Evolutionary conservation across 257 asterid genomes (phyloP).

Genomic region (Galeopsis tetrahit): DNA sequence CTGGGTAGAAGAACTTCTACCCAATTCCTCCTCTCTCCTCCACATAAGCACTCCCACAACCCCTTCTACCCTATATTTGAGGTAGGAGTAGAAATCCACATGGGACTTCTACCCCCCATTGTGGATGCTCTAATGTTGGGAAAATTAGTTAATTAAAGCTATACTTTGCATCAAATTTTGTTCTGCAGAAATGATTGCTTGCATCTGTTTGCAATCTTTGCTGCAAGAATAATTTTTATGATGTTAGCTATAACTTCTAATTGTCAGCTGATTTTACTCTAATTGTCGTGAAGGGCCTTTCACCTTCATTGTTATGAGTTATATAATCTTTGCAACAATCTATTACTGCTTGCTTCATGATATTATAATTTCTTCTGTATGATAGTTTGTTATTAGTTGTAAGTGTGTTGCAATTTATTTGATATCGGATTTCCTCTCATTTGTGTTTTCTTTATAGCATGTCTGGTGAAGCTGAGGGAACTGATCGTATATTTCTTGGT

Average conservation of each 20-base stretch:
- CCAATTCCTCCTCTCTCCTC: too few relatives aligned
- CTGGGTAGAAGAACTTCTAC: too few relatives aligned
- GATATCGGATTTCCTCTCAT: slow-evolving; percentile 18
- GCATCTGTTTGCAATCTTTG: slow-evolving; percentile 15
- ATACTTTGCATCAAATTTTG: slow-evolving; percentile 22
- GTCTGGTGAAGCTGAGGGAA: slow-evolving; percentile 56
- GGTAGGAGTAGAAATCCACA: too few relatives aligned
- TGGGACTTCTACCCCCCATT: too few relatives aligned
- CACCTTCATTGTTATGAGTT: background rate
- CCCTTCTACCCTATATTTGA: too few relatives aligned
- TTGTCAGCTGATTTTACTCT: slow-evolving; percentile 21
- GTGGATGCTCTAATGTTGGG: background rate
- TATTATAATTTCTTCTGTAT: slow-evolving; percentile 24
- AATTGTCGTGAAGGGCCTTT: background rate
- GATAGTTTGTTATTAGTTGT: slow-evolving; percentile 10
- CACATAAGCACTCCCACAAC: too few relatives aligned
- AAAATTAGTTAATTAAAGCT: background rate
- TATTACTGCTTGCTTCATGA: background rate
- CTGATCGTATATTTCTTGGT: slow-evolving; percentile 63
- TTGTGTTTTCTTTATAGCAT: slow-evolving; percentile 42
- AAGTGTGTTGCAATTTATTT: background rate
- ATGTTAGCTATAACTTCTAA: slow-evolving; percentile 22
- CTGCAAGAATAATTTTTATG: slow-evolving; percentile 25
- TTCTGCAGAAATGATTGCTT: background rate
- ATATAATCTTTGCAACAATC: background rate